phyloP scores from a whole-genome alignment of 2,329 filamentous ascomycete genomes.

The Dryadomyces sulphureus region DNA sequence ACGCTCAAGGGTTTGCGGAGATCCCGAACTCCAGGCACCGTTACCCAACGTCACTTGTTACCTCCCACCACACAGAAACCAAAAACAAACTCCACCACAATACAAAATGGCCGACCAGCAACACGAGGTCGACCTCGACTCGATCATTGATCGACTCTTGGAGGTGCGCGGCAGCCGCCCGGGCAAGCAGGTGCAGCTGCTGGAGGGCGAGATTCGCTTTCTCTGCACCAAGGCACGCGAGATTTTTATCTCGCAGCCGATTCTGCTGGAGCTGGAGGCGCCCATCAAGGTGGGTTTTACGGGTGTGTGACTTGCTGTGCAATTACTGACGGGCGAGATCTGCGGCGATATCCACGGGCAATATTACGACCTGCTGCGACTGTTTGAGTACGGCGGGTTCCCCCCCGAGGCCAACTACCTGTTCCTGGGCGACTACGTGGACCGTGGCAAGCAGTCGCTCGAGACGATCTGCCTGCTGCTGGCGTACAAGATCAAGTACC shows the following conservation, averaged over 20 bases:
- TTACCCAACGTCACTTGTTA: slow-evolving; percentile 2
- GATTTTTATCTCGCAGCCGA: slow-evolving; percentile 99
- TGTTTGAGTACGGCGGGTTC: slow-evolving; percentile 98
- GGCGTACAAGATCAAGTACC: slow-evolving; percentile 99
- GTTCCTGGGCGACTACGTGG: slow-evolving; percentile 97
- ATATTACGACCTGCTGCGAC: slow-evolving; percentile 92
- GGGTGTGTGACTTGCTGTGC: too few relatives aligned
- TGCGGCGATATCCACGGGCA: slow-evolving; percentile 98
- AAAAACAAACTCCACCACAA: background rate
- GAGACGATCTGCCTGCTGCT: slow-evolving; percentile 96
- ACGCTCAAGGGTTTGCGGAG: slow-evolving; percentile 12
- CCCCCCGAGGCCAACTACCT: slow-evolving; percentile 98
- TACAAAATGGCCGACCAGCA: slow-evolving; percentile 46
- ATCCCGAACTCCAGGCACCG: slow-evolving; percentile 7
- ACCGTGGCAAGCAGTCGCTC: slow-evolving; percentile 96
- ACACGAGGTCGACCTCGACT: slow-evolving; percentile 94
- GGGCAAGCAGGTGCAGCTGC: slow-evolving; percentile 94
- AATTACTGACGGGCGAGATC: too few relatives aligned
- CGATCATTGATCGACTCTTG: slow-evolving; percentile 95
- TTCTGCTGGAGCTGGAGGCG: slow-evolving; percentile 91
- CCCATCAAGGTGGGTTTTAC: slow-evolving; percentile 87
- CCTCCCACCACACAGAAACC: slow-evolving; percentile 1
- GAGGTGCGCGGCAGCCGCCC: slow-evolving; percentile 96
- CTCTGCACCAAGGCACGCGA: slow-evolving; percentile 97
- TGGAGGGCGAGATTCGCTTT: slow-evolving; percentile 91